Base-by-base conservation (phyloP, 2,329 filamentous ascomycete genomes). In the Cladosporium sp. region DNA sequence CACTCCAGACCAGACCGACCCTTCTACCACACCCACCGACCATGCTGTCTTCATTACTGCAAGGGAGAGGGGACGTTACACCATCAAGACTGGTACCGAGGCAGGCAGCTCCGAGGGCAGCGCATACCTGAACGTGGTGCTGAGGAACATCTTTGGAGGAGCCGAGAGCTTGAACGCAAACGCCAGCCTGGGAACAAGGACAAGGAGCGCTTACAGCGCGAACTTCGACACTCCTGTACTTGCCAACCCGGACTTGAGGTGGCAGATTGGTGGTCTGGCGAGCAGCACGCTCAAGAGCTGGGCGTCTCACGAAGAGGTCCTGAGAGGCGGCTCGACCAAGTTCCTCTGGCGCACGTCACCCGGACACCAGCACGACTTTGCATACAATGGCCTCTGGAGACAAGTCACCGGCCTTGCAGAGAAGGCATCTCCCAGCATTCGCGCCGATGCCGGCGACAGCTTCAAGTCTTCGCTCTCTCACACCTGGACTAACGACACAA, bases 81-180 rank as follows among this genome's bases (percentile, higher is more conserved):
- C 90, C 52, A 79, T 97, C 62, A 95, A 95, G 73, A 95, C 91
- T 0, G 93, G 93, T 53, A 97, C 93, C 7, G 92, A 97, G 65
- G 78, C 95, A 39, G 93, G 93, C 55, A 95, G 94, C 64, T 84
- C 88, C 18, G 93, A 98, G 69, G 93, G 92, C 30, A 95, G 91
- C 7, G 92, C 91, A 3, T 97, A 95, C 65, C 85, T 88, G 57
- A 92, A 93, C 58, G 78, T 90, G 38, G 78, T 92, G 45, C 84
- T 90, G 75, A 84, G 93, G 59, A 98, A 98, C 70, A 79, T 98
- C 53, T 88, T 98, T 66, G 93, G 93, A 45, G 93, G 93, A 33
- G 93, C 91, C 19, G 93, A 98, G 73, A 86, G 86, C 50, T 72
- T 98, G 55, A 88, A 88, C 46, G 74, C 95, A 53, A 92, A 95